Base-by-base conservation (phyloP, 2,329 filamentous ascomycete genomes). In the Botrytis byssoidea region DNA sequence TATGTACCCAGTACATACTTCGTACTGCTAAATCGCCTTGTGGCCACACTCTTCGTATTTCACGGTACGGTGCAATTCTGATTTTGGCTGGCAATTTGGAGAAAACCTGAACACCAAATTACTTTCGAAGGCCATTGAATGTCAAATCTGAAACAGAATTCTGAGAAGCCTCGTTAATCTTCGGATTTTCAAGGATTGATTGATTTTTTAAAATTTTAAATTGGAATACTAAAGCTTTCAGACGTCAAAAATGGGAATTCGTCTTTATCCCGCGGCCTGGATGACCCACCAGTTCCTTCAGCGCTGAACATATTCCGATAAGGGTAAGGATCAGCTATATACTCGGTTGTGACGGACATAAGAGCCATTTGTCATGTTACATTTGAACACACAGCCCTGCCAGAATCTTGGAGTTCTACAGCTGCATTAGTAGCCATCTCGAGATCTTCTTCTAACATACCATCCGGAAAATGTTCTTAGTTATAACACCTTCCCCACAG, bases 381-480 rank as follows among this genome's bases (percentile, higher is more conserved):
- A 67, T 55, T 29, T 55, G 46, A 68, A 16, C 48, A 57, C 18
- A 16, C 18, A 48, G 64, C 20, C 32, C 44, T 48, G 44, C 20
- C n/a, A 46, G 40, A 64, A 66, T 68, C 25, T 55, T 55, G 35
- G 8, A 29, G 25, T 29, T 40, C n/a, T 63, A 40, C 35, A 42
- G 35, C 35, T 25, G 10, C 22, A 25, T 35, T 44, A 10, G n/a
- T 42, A 42, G 40, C 9, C 42, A 48, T 37, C 44, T 66, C 8
- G 48, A 69, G 18, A 35, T 25, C 29, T 72, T 44, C 51, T 48
- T 68, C 51, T 9, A 68, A 37, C 37, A 22, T 12, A 22, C 12
- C 9, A 8, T 16, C 32, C 64, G 46, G 29, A 59, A 72, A 59
- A 72, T 72, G 70, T 59, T 68, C 35, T 22, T 72, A 40, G 63